Base-by-base conservation (phyloP, 2,329 filamentous ascomycete species). In the Ascochyta viciae-villosae region DNA sequence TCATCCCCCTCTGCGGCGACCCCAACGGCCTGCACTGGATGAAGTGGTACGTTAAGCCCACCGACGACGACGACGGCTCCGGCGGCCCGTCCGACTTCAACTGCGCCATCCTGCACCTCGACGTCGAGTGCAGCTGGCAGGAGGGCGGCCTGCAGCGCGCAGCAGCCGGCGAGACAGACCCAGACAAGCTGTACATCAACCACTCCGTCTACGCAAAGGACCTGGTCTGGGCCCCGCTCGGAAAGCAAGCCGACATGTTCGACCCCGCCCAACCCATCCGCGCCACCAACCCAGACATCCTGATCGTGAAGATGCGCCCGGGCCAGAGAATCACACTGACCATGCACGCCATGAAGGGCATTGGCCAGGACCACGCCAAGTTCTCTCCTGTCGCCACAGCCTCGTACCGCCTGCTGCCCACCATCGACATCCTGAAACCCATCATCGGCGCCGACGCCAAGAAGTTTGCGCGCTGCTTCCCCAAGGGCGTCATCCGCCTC, bases 361-460 rank as follows among this genome's bases (percentile, higher is more conserved):
- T 96, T 64, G 95, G 95, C 43, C 87, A 89, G 62, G 95, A 99
- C 77, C 95, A 99, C 76, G 89, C 95, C 67, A 99, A 99, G 78
- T 99, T 95, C 81, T 96, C 92, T 0, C 95, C 95, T 42, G 95
- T 98, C 33, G 93, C 94, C 3, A 97, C 95, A 1, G 95, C 95
- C 3, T 91, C 90, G 23, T 99, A 99, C 80, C 87, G 95, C 45
- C 84, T 99, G 19, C 80, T 99, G 72, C 95, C 95, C 7, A 88
- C 88, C 64, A 98, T 99, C 76, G 84, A 85, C 62, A 98, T 99
- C 72, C 81, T 84, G 40, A 81, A 84, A 65, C 95, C 95, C 19
- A 98, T 99, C 58, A 74, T 96, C 4, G 95, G 94, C 39, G 82
- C 83, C 37, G 92, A 98, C 69, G 95, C 95, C 2, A 85, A 87